Evolutionary conservation across 1,284 basidiomycete genomes (phyloP).

Genomic region (Pseudozyma sp.): DNA sequence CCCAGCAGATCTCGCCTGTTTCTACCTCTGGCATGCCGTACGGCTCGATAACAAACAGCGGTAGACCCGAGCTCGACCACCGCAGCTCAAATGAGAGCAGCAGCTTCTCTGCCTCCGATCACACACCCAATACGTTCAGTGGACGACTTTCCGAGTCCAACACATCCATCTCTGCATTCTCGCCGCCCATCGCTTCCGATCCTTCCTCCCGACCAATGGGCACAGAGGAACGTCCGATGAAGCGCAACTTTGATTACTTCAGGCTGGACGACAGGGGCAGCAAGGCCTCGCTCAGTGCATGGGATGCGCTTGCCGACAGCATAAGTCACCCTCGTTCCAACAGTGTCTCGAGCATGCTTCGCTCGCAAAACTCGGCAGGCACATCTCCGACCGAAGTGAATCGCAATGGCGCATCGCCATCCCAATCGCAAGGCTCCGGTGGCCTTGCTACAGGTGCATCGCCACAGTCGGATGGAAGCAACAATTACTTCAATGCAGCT

Average conservation of each 20-base stretch:
- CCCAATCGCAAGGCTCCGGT: slow-evolving; percentile 45
- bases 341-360: slow-evolving; percentile 36
- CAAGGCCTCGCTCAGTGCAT: slow-evolving; percentile 37
- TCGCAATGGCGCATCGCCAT: slow-evolving; percentile 33
- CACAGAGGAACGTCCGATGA: slow-evolving; percentile 28
- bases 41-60: slow-evolving; percentile 1
- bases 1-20: not conserved
- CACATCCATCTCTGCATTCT: slow-evolving; percentile 27
- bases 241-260: slow-evolving; percentile 23
- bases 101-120: slow-evolving; percentile 25
- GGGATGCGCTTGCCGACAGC: slow-evolving; percentile 45
- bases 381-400: slow-evolving; percentile 43
- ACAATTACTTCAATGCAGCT: slow-evolving; percentile 31
- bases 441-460: slow-evolving; percentile 18
- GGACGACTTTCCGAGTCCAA: slow-evolving; percentile 23
- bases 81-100: slow-evolving; percentile 37
- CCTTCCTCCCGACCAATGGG: slow-evolving; percentile 31
- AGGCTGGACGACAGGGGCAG: slow-evolving; percentile 23
- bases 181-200: slow-evolving; percentile 22
- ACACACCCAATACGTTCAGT: slow-evolving; percentile 18
- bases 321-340: slow-evolving; percentile 38
- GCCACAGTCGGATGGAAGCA: slow-evolving; percentile 36
- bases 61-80: slow-evolving; percentile 29
- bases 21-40: slow-evolving; percentile 5
- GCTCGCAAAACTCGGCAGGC: slow-evolving; percentile 39